Base-by-base conservation (phyloP, 1,139 yeast genomes). In the Arxiozyma bovina region DNA sequence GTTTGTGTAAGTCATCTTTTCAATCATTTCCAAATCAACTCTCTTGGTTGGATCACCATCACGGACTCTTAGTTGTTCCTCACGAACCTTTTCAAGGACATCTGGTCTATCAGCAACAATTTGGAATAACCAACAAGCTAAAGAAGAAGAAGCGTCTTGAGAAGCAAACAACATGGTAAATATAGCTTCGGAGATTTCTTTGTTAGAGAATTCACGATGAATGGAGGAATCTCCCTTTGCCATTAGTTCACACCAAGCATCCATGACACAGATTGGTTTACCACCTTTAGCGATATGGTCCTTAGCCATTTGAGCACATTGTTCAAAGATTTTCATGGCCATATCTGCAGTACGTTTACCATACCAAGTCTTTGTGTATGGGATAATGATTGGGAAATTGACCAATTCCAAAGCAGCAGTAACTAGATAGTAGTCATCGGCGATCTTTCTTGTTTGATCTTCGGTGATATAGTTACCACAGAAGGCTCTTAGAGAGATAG, bases 41-140 rank as follows among this genome's bases (percentile, higher is more conserved):
- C 77, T 82, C 55, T 73, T 76, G 60, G 72, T 67, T 55, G 87
- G 84, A 69, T 91, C 93, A 64, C 87, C 85, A 64, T 79, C 77
- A 74, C 98, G 85, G 54, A 93, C 89, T 18, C 77, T 74, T 63
- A 91, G 72, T 75, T 93, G 99, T 74, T 93, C 99, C 71, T 87
- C 87, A 74, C 98, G 85, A 59, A 93, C 80, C 71, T 89, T 90
- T 48, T 73, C 77, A 69, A 82, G 81, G 58, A 93, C 83, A 62
- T 93, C 98, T 48, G 98, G 97, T 68, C 96, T 82, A 72, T 93
- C 99, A 60, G 96, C 91, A 54, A 90, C 85, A 63, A 89, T 80
- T 77, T 93, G 99, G 82, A 91, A 93, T 68, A 93, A 79, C 99
- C 99, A 93, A 72, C 98, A 91, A 60, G 96, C 95, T 63, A 95